Evolutionary conservation across 2,329 filamentous ascomycete genomes (phyloP).

Genomic region (Cyphellophora europaea): DNA sequence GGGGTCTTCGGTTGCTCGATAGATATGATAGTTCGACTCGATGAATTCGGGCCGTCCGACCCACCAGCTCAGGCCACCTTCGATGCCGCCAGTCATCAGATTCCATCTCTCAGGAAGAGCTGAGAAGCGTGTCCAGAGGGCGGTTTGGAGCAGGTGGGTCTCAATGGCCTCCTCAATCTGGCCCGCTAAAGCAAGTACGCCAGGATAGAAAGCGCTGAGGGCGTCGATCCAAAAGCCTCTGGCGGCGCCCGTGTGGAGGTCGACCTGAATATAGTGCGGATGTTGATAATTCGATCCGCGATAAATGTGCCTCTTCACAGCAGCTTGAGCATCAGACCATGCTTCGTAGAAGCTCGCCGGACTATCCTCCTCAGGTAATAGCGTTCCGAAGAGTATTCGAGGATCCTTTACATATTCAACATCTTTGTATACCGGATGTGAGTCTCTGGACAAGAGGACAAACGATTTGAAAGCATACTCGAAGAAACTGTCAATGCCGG

Average conservation of each 20-base stretch:
- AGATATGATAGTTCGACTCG: slow-evolving; percentile 94
- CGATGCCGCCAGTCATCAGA: slow-evolving; percentile 70
- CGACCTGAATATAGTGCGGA: slow-evolving; percentile 86
- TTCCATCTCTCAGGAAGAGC: slow-evolving; percentile 93
- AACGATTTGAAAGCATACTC: slow-evolving; percentile 96
- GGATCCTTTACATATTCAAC: slow-evolving; percentile 40
- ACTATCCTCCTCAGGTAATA: slow-evolving; percentile 58
- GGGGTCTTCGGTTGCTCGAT: slow-evolving; percentile 81
- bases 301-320: slow-evolving; percentile 87
- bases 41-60: slow-evolving; percentile 92
- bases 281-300: slow-evolving; percentile 65
- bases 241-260: slow-evolving; percentile 77
- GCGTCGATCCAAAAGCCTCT: slow-evolving; percentile 95
- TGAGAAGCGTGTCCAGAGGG: slow-evolving; percentile 90
- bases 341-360: slow-evolving; percentile 69
- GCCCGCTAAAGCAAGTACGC: slow-evolving; percentile 73
- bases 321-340: slow-evolving; percentile 77
- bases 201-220: slow-evolving; percentile 88
- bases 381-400: slow-evolving; percentile 55
- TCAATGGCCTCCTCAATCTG: slow-evolving; percentile 86
- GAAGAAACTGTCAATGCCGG: slow-evolving; percentile 96
- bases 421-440: slow-evolving; percentile 23
- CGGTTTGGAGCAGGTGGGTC: slow-evolving; percentile 81
- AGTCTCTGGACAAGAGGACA: slow-evolving; percentile 73
- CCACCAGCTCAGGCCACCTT: slow-evolving; percentile 88